A percentile compares a stretch with the other conserved stretches of the same genome.
Conservation (phyloP, 176 grass and related monocot species). For the Musa schizocarpa region DNA sequence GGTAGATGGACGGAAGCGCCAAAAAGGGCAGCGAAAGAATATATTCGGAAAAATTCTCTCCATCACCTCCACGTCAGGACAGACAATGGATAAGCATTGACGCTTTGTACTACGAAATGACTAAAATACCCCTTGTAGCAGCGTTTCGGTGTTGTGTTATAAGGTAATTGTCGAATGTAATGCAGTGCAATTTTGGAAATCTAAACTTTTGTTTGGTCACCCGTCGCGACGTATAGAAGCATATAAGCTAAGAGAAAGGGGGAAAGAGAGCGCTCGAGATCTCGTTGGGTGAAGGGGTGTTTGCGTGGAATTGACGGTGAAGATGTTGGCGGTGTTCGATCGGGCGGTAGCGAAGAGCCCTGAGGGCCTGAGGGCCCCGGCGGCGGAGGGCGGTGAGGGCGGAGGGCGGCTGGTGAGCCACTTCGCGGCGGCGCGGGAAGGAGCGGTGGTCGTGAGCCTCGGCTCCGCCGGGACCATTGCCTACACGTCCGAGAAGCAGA, state of each 20-base stretch:
- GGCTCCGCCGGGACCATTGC: conserved; percentile 25
- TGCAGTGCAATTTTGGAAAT: neutral
- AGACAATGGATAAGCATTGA: no score
- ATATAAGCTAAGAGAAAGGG: neutral
- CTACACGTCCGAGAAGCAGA: conserved; percentile 48
- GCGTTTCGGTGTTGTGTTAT: no score
- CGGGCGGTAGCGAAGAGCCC: neutral
- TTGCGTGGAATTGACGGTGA: neutral
- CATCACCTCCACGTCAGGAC: no score
- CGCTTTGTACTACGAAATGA: no score
- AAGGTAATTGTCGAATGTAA: neutral
- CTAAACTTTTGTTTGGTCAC: neutral
- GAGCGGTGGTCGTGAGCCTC: conserved; percentile 41
- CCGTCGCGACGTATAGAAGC: neutral
- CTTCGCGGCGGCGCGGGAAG: conserved; percentile 31
- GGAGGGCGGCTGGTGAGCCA: neutral
- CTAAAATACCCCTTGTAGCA: no score
- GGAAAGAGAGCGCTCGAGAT: neutral
- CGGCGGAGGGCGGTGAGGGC: neutral
- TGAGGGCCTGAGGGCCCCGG: neutral
- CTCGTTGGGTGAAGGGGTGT: neutral
- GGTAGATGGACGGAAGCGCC: no score
- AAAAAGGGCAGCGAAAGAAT: no score
- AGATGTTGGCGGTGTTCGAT: conserved; percentile 7
- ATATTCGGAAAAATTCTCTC: no score